Conservation (phyloP, 192 early-diverging fungal genomes). For the Geosiphon pyriformis region DNA sequence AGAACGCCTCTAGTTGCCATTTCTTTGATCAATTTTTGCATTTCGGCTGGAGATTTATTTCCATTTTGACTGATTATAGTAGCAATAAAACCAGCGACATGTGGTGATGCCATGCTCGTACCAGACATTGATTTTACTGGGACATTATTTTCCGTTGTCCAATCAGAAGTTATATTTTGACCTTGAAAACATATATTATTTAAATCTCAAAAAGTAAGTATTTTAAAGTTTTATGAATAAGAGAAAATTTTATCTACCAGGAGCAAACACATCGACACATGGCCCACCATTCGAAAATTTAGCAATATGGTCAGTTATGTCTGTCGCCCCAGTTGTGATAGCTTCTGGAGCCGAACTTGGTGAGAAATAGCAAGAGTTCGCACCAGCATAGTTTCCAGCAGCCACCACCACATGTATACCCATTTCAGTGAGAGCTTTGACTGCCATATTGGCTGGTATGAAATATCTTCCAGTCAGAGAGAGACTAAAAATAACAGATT, state of each 20-base stretch:
- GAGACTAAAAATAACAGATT: conserved; percentile 30
- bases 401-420: conserved; percentile 55
- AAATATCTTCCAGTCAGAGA: conserved; percentile 32
- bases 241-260: conserved; percentile 62
- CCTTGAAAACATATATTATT: conserved; percentile 38
- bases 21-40: not conserved
- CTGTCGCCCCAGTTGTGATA: conserved; percentile 79
- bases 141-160: conserved; percentile 32
- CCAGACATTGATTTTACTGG: conserved; percentile 43
- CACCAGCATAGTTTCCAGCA: conserved; percentile 55
- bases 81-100: conserved; percentile 50
- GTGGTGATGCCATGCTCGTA: conserved; percentile 53
- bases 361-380: conserved; percentile 42
- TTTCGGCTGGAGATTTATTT: not conserved
- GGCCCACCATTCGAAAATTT: conserved; percentile 80
- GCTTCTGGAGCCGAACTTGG: conserved; percentile 47
- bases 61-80: conserved; percentile 18
- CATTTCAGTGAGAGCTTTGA: conserved; percentile 30
- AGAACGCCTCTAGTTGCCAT: conserved; percentile 14
- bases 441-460: conserved; percentile 24
- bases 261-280: conserved; percentile 93
- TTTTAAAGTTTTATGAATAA: conserved; percentile 39
- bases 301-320: conserved; percentile 68
- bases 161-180: conserved; percentile 42
- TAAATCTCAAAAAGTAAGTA: no score